Base-by-base conservation (phyloP, 441 rosid genomes). In the Erysimum pusillum region DNA sequence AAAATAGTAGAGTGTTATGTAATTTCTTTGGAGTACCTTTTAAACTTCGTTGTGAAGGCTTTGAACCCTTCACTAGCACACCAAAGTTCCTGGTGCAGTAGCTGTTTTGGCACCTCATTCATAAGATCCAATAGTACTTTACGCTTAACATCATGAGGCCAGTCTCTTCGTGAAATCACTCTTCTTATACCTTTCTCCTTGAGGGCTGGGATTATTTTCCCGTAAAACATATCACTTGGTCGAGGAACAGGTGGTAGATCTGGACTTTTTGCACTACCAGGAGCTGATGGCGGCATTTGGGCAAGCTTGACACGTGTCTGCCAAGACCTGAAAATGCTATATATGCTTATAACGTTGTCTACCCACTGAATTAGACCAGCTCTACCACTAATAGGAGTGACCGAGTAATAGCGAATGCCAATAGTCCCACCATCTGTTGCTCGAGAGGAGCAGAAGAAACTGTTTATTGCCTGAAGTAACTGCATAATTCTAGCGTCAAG, bases 401-500 rank as follows among this genome's bases (percentile, higher is more conserved):
- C 99, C 34, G 97, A 88, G 82, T 96, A 96, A 84, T 89, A 85
- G 79, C 98, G 98, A 83, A 93, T 81, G 67, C 89, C 90, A 82
- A 91, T 88, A 52, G 83, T 82, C 79, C 83, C 85, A 81, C 81
- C 81, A 66, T 80, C 85, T 78, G 91, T 84, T 63, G 78, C 84
- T 78, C 76, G 80, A 69, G 93, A 87, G 78, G 98, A 88, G 75
- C 74, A 83, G 74, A 93, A 73, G 77, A 90, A 84, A 83, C 89
- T 88, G 86, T 93, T 91, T 73, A 89, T 83, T 68, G 99, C 98
- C 81, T 93, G 97, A 82, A 96, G 88, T 79, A 96, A 87, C 82
- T 96, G 99, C 99, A 93, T 96, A 73, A 96, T 96, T 90, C 99
- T 90, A 67, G 99, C 99, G 83, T 96, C 99, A 78, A 96, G 98